Evolutionary conservation across 139 green algal genomes (phyloP), one percentile per base, ranked within the genome.

Genomic region (Coccomyxa sp.): DNA sequence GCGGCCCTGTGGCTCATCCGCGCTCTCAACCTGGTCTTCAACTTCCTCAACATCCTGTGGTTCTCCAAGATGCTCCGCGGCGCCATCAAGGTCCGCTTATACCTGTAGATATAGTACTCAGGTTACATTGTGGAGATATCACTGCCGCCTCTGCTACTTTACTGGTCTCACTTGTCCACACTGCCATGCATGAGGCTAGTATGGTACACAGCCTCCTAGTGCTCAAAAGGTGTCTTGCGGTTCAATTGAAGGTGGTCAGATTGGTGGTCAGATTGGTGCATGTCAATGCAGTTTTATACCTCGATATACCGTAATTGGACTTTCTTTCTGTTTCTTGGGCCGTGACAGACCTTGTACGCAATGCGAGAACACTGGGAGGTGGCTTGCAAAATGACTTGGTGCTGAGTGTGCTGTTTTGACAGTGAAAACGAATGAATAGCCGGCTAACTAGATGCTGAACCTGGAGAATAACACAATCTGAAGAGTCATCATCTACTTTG

Each of bases 1-100:
- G n/a, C 59, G 3, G 21, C 66, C 0, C 74, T 89, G 17, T 86
- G 83, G 81, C 59, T 82, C 15, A 85, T 82, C 66, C 74, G 86
- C 31, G 1, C 9, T 0, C 13, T 80, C 30, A 80, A 80, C 32
- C 31, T 80, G 16, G 59, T 80, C 30, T 63, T 80, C 31, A 80
- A 80, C 23, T 58, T 58, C 32, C 31, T 80, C 16, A 80, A 80
- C 31, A 27, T 32, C 30, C 31, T 80, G 30, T 80, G 76, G 76
- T 63, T 80, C 30, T 80, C 27, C 30, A 80, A 80, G 76, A 80
- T 80, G 76, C 31, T 60, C 16, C 17, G 23, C 16, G 76, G 76
- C 76, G 31, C 31, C 27, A 31, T 80, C 76, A 80, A 80, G 31
- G 30, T 80, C 0, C 30, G 3, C 10, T 18, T 27, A n/a, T 16